Conservation (phyloP, 1,139 yeast species). For the Kodamaea arcana region DNA sequence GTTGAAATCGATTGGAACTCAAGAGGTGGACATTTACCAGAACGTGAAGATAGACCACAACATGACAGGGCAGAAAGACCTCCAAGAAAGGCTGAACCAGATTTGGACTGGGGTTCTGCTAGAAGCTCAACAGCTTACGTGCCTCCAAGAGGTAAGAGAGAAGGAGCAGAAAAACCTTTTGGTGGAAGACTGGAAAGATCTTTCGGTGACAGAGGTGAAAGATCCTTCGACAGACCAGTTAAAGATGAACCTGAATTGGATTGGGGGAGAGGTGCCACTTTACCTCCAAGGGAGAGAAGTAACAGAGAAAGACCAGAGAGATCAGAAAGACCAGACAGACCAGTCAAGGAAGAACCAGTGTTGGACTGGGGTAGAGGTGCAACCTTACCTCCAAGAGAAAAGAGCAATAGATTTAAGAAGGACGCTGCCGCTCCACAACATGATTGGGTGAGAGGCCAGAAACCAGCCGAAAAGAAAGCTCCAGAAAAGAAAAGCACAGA, state of each 20-base stretch:
- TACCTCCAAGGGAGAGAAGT: constrained; percentile 30
- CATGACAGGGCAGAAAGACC: constrained; percentile 31
- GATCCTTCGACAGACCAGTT: constrained; percentile 19
- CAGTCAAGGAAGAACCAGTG: constrained; percentile 23
- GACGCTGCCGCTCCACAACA: constrained; percentile 5
- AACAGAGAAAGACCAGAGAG: constrained; percentile 15
- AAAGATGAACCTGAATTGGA: constrained; percentile 26
- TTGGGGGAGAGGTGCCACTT: constrained; percentile 29
- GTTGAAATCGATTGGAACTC: constrained; percentile 43
- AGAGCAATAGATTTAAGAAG: constrained; percentile 18
- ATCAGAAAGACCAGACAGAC: constrained; percentile 16
- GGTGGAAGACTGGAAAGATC: constrained; percentile 1
- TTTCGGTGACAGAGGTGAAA: constrained; percentile 12
- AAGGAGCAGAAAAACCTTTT: constrained; percentile 14
- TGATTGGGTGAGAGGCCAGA: constrained; percentile 9
- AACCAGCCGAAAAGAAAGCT: constrained; percentile 8
- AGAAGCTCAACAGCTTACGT: constrained; percentile 34
- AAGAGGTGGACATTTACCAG: constrained; percentile 27
- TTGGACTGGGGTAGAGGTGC: constrained; percentile 34
- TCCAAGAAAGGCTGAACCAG: constrained; percentile 47
- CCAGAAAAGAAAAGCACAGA: constrained; percentile 24
- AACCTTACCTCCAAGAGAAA: constrained; percentile 28
- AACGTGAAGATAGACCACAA: constrained; percentile 25
- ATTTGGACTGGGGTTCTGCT: constrained; percentile 60
- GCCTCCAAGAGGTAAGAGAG: constrained; percentile 34